Percentiles rank a stretch among this genome's conserved stretches.
phyloP scores from a whole-genome alignment of 1,139 yeast species.

The Kodamaea fungicola region DNA sequence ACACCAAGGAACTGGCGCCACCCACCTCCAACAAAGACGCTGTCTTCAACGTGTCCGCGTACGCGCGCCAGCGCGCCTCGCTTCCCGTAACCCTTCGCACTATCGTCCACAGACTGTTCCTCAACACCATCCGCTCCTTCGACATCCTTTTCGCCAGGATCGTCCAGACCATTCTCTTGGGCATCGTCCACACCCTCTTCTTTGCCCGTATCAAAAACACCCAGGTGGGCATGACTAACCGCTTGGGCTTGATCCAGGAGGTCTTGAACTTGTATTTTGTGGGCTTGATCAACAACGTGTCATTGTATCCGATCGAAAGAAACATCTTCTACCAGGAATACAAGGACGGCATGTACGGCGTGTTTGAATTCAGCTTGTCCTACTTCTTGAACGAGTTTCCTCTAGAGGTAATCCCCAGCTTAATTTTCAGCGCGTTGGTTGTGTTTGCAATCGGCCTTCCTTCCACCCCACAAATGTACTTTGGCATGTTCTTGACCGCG shows the following conservation, averaged over 20 bases:
- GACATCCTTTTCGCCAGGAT: slow-evolving; percentile 20
- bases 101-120: slow-evolving; percentile 14
- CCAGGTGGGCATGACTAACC: slow-evolving; percentile 18
- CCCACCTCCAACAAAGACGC: not conserved
- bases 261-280: slow-evolving; percentile 21
- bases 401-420: slow-evolving; percentile 18
- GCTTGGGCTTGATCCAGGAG: slow-evolving; percentile 23
- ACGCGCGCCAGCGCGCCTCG: slow-evolving; percentile 21
- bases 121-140: slow-evolving; percentile 16
- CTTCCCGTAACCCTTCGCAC: slow-evolving; percentile 14
- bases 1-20: not conserved
- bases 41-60: slow-evolving; percentile 17
- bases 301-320: slow-evolving; percentile 22
- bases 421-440: slow-evolving; percentile 18
- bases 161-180: slow-evolving; percentile 17
- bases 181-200: slow-evolving; percentile 19
- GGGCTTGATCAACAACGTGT: slow-evolving; percentile 23
- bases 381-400: slow-evolving; percentile 23
- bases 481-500: slow-evolving; percentile 17
- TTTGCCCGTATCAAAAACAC: slow-evolving; percentile 20
- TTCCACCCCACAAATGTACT: slow-evolving; percentile 20
- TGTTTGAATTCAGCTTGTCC: slow-evolving; percentile 18
- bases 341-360: slow-evolving; percentile 21
- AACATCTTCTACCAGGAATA: slow-evolving; percentile 24
- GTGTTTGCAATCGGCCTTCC: slow-evolving; percentile 24